These are phyloP conservation scores for Canariomyces notabilis DNA, from an alignment of 2,329 filamentous ascomycete genomes.

Conservation along the genomic window DNA sequence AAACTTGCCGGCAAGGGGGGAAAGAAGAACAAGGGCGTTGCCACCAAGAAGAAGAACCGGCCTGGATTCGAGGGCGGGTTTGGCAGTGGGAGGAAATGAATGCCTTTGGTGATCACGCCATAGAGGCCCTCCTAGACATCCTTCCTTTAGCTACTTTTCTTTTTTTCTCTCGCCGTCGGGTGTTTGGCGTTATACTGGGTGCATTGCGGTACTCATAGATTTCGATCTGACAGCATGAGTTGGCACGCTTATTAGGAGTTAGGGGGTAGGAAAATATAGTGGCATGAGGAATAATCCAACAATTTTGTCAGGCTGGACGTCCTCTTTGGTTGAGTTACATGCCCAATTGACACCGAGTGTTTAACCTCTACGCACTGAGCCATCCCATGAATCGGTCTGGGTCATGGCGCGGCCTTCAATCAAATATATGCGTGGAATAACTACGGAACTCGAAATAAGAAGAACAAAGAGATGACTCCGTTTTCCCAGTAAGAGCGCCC, in stretches of 20 bases:
- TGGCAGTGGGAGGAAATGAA: conserved; percentile 45
- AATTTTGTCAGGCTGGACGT: too few species aligned
- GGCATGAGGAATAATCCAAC: neutral
- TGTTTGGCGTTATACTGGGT: conserved; percentile 9
- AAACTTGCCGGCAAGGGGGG: conserved; percentile 55
- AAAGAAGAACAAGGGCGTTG: conserved; percentile 46
- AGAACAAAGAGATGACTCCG: conserved; percentile 11
- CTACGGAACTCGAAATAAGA: neutral
- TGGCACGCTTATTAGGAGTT: neutral
- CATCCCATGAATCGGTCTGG: too few species aligned
- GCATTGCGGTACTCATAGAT: conserved; percentile 4
- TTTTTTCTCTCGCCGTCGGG: neutral
- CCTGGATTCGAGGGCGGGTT: conserved; percentile 69
- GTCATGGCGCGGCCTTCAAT: neutral
- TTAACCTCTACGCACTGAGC: too few species aligned
- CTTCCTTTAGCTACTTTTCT: neutral
- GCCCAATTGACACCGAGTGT: too few species aligned
- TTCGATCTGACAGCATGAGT: neutral
- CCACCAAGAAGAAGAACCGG: conserved; percentile 45
- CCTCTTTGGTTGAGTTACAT: too few species aligned
- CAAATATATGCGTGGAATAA: neutral
- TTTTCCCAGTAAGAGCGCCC: conserved; percentile 8
- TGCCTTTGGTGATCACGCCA: neutral
- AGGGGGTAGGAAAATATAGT: neutral
- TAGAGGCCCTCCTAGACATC: neutral